Conservation (phyloP, 306 rosid genomes). For the Cercis canadensis region DNA sequence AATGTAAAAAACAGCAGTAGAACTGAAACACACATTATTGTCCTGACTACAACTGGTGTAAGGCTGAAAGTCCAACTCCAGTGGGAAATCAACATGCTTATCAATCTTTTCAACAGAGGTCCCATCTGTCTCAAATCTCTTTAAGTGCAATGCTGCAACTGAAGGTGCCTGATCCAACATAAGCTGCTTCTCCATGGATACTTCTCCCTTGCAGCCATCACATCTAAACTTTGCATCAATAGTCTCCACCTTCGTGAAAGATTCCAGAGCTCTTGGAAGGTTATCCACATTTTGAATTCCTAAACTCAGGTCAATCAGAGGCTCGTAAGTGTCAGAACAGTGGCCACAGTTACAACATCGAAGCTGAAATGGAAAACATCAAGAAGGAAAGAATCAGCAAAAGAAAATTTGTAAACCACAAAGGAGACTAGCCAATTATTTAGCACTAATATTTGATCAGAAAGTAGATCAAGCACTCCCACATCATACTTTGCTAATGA, state of each 20-base stretch:
- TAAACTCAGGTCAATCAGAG: constrained; percentile 82
- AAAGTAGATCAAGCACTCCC: neutral
- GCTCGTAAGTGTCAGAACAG: constrained; percentile 72
- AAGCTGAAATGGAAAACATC: constrained; percentile 63
- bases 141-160: constrained; percentile 79
- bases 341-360: constrained; percentile 74
- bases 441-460: constrained; percentile 23
- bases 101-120: constrained; percentile 70
- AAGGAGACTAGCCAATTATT: constrained; percentile 12
- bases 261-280: constrained; percentile 71
- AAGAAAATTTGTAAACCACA: neutral
- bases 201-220: constrained; percentile 75
- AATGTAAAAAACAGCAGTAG: constrained; percentile 4
- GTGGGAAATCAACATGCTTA: constrained; percentile 73
- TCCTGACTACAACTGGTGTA: constrained; percentile 47
- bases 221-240: constrained; percentile 73
- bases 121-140: constrained; percentile 82
- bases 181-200: constrained; percentile 75
- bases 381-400: constrained; percentile 6
- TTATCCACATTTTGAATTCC: constrained; percentile 76
- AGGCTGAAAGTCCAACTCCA: constrained; percentile 84
- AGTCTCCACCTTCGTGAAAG: constrained; percentile 80
- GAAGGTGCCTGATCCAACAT: constrained; percentile 70
- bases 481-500: constrained; percentile 68
- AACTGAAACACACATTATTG: constrained; percentile 55